phyloP scores from a whole-genome alignment of 208 protist species.

The Angomonas deanei region DNA sequence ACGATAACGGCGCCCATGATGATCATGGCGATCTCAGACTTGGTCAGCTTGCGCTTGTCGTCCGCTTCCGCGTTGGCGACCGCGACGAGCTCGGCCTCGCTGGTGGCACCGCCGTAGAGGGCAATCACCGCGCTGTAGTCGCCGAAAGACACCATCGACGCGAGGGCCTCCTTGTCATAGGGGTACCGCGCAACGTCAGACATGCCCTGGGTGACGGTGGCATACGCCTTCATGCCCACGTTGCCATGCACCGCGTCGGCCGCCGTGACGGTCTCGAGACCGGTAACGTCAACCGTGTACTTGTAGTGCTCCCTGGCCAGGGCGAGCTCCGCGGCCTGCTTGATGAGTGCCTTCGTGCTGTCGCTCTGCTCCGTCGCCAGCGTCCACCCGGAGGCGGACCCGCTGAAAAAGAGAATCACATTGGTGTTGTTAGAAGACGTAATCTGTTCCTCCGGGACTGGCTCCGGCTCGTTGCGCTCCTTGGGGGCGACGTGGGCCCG shows the following conservation, averaged over 20 bases:
- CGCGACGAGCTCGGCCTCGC: neutral
- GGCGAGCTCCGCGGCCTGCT: neutral
- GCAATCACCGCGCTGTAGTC: constrained; percentile 9
- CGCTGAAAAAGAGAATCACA: neutral
- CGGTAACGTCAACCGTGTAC: neutral
- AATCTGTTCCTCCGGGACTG: neutral
- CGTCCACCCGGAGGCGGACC: neutral
- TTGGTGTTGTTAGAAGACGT: neutral
- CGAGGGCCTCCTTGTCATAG: constrained; percentile 6
- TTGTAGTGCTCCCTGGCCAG: neutral
- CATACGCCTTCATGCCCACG: constrained; percentile 9
- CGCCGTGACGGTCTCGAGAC: neutral
- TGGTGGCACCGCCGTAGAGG: neutral
- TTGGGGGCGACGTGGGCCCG: neutral
- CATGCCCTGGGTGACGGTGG: constrained; percentile 16
- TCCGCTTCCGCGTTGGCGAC: constrained; percentile 11
- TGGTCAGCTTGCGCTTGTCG: constrained; percentile 2
- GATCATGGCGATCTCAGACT: constrained; percentile 19
- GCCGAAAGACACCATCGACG: constrained; percentile 14
- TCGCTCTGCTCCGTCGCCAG: neutral
- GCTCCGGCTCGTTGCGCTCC: neutral
- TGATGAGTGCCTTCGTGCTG: neutral
- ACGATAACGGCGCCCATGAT: constrained; percentile 20
- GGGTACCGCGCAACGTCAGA: neutral
- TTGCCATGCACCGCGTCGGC: neutral